Base-by-base conservation (phyloP, 1,284 basidiomycete genomes). In the Sporisorium sorghi region DNA sequence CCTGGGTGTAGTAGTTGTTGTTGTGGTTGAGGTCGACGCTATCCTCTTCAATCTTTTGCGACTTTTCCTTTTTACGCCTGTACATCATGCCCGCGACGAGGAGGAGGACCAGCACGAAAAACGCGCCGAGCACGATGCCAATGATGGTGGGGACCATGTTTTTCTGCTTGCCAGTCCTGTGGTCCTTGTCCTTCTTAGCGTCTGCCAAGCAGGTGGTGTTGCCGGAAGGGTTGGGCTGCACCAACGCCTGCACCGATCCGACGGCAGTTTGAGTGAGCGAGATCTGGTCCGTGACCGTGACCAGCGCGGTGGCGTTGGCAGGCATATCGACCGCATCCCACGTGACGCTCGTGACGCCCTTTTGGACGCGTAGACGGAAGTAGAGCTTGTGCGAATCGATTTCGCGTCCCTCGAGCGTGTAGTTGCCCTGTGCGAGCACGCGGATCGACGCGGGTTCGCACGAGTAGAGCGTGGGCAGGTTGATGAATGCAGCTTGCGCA, bases 81-180 rank as follows among this genome's bases (percentile, higher is more conserved):
- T 58, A 69, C 58, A 74, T 42, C 62, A 69, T 65, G 0, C 55
- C 58, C 2, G 42, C 62, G 0, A 70, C 58, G 19, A 74, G 30
- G 9, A 74, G 42, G 0, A 69, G 19, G 0, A 74, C 44, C 1
- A 74, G 44, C 10, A 69, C 11, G 6, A 69, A 33, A 35, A 74
- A 62, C 7, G 49, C 62, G 14, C 62, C 72, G 2, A 70, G 47
- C 0, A 37, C 50, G 4, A 64, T 59, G 4, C 72, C 72, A 21
- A 70, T 43, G 17, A 74, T 70, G 28, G 62, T 62, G 5, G 72
- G 52, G 8, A 74, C 62, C 51, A 57, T 66, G 42, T 47, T 74
- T 17, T 56, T 64, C 42, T 63, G 50, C 35, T 46, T 42, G 5
- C 28, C 19, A 6, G 24, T 21, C 0, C 11, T 17, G 35, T 8